Evolutionary conservation across 129 eudicot genomes (phyloP), one percentile per base, ranked within the genome.

Genomic region (Centrapalus pauciflorus): DNA sequence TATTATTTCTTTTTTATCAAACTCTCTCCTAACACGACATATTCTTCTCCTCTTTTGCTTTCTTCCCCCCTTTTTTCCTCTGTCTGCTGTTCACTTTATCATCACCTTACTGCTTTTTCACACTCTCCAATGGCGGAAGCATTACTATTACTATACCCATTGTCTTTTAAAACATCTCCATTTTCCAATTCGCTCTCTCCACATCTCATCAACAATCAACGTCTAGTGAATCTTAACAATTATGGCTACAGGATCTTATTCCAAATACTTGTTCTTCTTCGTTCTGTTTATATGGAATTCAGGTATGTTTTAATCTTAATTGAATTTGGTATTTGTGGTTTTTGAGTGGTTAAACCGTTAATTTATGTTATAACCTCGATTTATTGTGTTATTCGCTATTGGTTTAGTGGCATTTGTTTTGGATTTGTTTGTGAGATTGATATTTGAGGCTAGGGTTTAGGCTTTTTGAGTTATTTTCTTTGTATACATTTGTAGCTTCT

Each of bases 191-290:
- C 55, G 25, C 51, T 29, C 55, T 10, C 69, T 58, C 63, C 25
- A 56, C 26, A 58, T 67, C 76, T 38, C 62, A 11, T 19, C 40
- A 32, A 38, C 66, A 21, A 67, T 51, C 72, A 32, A 67, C 57
- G 45, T 49, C 61, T 34, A 30, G 54, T 16, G 19, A 23, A 64
- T 76, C 71, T 55, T 13, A 2, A 2, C 35, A 19, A 66, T n/a
- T 62, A 86, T 86, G 95, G 84, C 81, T 56, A 11, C 29, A 66
- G 4, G 56, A 66, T 11, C 77, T 77, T 77, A 73, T 6, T 40
- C 58, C 37, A 29, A 30, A 30, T 79, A 57, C 75, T 73, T 63
- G 32, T 26, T 72, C 76, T 54, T 83, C 41, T 56, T 69, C 55
- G 43, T 68, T 66, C 59, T 23, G 19, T 48, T 77, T 62, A 30